These are phyloP conservation scores for Talaromyces marneffei DNA, from an alignment of 2,329 filamentous ascomycete genomes.

Conservation along the genomic window DNA sequence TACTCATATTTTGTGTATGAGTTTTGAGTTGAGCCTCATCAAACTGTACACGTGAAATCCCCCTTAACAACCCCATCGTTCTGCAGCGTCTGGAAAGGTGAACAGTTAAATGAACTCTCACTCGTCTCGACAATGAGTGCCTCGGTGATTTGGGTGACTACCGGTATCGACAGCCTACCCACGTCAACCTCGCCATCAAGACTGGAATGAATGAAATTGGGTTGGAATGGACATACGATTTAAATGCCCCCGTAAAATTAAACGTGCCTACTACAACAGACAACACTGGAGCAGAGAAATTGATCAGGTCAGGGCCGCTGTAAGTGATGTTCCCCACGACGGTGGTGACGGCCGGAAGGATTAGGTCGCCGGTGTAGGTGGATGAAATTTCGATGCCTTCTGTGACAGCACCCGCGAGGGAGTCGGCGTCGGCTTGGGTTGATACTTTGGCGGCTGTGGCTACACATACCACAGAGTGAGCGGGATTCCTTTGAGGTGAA, in stretches of 20 bases:
- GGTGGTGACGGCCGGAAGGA: background rate
- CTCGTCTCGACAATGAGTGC: background rate
- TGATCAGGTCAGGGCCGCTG: background rate
- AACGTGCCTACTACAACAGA: background rate
- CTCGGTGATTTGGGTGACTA: background rate
- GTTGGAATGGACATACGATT: background rate
- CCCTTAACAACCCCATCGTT: constrained; percentile 56
- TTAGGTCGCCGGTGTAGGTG: background rate
- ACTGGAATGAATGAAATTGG: no score
- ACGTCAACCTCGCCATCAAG: background rate
- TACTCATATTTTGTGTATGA: background rate
- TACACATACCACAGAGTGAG: no score
- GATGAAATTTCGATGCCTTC: constrained; percentile 3
- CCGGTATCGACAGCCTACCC: background rate
- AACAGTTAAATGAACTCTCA: constrained; percentile 21
- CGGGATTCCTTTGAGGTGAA: background rate
- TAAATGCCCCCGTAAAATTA: background rate
- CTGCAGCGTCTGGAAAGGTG: constrained; percentile 53
- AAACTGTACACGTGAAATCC: background rate
- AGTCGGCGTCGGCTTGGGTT: background rate
- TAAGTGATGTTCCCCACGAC: background rate
- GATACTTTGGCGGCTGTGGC: background rate
- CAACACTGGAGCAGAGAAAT: background rate
- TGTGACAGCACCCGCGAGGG: background rate
- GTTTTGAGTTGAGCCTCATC: background rate